Evolutionary conservation across 1,139 yeast genomes (phyloP).

Genomic region (Debaryomyces subglobosus): DNA sequence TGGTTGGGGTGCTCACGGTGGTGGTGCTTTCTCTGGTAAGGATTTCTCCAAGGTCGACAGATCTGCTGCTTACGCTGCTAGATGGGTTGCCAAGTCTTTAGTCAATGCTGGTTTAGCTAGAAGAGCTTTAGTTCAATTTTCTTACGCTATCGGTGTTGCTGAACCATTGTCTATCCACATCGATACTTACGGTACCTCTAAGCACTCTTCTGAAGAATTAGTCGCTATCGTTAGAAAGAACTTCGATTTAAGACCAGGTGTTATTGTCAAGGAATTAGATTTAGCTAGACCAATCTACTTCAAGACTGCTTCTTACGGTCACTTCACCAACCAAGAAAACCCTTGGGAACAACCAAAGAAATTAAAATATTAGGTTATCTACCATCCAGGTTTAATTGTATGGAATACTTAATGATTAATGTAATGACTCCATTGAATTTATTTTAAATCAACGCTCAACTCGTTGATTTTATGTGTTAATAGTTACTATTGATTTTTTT

Average conservation of each 20-base stretch:
- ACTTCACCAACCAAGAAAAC: conserved; percentile 98
- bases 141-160: conserved; percentile 99
- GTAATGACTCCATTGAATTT: conserved; percentile 42
- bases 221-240: conserved; percentile 88
- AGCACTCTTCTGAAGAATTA: conserved; percentile 83
- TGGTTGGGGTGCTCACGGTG: conserved; percentile 99
- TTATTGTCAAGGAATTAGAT: conserved; percentile 92
- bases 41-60: conserved; percentile 99
- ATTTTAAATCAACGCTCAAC: conserved; percentile 51
- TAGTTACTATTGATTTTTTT: conserved; percentile 12
- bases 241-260: conserved; percentile 99
- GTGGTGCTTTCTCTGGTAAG: conserved; percentile 99
- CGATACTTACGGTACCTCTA: conserved; percentile 97
- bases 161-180: conserved; percentile 98
- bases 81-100: conserved; percentile 99
- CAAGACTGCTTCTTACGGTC: conserved; percentile 99
- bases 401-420: conserved; percentile 38
- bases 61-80: conserved; percentile 99
- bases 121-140: conserved; percentile 97
- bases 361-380: conserved; percentile 56
- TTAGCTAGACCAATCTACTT: conserved; percentile 98
- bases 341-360: conserved; percentile 98
- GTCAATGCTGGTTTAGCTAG: conserved; percentile 93
- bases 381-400: conserved; percentile 26
- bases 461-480: conserved; percentile 37